phyloP scores from a whole-genome alignment of 2,329 filamentous ascomycete species.

The Aspergillus eucalypticola region DNA sequence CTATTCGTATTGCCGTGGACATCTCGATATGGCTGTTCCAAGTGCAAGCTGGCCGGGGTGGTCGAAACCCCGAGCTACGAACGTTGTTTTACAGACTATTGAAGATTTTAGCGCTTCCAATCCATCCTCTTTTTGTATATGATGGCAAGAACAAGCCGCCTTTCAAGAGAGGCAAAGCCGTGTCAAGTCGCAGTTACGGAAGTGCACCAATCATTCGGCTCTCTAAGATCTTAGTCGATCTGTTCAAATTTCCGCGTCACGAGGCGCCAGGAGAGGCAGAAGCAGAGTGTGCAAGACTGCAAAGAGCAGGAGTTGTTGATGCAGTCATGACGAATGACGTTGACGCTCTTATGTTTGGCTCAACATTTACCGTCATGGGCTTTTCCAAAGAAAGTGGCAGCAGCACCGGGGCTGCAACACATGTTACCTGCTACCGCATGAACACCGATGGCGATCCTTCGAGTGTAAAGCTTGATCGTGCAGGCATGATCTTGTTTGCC shows the following conservation, averaged over 20 bases:
- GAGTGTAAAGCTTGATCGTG: conserved; percentile 62
- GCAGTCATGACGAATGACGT: conserved; percentile 95
- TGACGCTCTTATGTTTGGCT: conserved; percentile 97
- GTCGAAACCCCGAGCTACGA: conserved; percentile 83
- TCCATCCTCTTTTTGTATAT: conserved; percentile 87
- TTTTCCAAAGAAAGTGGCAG: conserved; percentile 74
- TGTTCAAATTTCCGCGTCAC: conserved; percentile 83
- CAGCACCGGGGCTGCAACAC: conserved; percentile 68
- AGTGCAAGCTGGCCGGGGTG: conserved; percentile 79
- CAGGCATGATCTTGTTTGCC: conserved; percentile 91
- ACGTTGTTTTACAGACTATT: conserved; percentile 91
- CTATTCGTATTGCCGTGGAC: conserved; percentile 86
- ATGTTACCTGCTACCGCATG: conserved; percentile 77
- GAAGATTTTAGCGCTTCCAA: conserved; percentile 71
- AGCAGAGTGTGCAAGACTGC: conserved; percentile 87
- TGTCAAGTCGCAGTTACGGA: conserved; percentile 51
- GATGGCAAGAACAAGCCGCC: conserved; percentile 82
- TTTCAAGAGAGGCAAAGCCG: conserved; percentile 83
- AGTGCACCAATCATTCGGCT: conserved; percentile 69
- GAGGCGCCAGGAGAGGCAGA: conserved; percentile 93
- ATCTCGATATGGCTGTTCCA: conserved; percentile 98
- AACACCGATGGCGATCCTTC: conserved; percentile 19
- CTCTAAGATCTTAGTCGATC: conserved; percentile 77
- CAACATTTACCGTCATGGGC: conserved; percentile 73
- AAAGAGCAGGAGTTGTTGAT: conserved; percentile 80